Base-by-base conservation (phyloP, 73 alveolate genomes). In the Uronychia setigera region DNA sequence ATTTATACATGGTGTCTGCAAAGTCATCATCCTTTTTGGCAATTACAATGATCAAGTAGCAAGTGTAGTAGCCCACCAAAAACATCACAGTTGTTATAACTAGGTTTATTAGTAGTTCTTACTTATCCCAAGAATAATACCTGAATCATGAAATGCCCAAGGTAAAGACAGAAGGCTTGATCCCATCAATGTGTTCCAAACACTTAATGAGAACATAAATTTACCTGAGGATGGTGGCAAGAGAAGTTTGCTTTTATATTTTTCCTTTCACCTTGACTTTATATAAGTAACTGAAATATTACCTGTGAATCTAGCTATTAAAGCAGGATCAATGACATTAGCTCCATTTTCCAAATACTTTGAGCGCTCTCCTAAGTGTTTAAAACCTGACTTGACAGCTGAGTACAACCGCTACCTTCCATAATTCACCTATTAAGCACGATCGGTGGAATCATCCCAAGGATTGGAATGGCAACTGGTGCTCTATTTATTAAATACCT, bases 141-240 rank as follows among this genome's bases (percentile, higher is more conserved):
- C 98, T 0, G 96, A 86, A 14, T 75, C 29, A 78, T 91, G 84
- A 34, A 87, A 88, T 33, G 88, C 88, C 94, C 92, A 91, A 26
- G 98, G 98, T 0, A 91, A 59, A 76, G 94, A 80, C 28, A 94
- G 83, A 30, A 91, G 78, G 0, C 93, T 32, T 26, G 95, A 84
- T 0, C 98, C 98, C 32, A 94, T 87, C 94, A 94, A 84, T 1
- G 92, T 91, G 77, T 94, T 94, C 98, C 98, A 94, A 0, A 94
- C 88, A 0, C 93, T 81, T 46, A 19, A n/a, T n/a, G 67, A 19
- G 25, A 26, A 76, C 25, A 27, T 1, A 31, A 30, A 31, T 27
- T 76, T 30, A 76, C 81, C 81, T 81, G 77, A 94, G 88, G 0
- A 94, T 85, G 1, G 94, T 91, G 46, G 86, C 87, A 14, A 91